These are phyloP conservation scores for Alternaria sp. DNA, from an alignment of 2,329 filamentous ascomycete genomes.

Conservation along the genomic window DNA sequence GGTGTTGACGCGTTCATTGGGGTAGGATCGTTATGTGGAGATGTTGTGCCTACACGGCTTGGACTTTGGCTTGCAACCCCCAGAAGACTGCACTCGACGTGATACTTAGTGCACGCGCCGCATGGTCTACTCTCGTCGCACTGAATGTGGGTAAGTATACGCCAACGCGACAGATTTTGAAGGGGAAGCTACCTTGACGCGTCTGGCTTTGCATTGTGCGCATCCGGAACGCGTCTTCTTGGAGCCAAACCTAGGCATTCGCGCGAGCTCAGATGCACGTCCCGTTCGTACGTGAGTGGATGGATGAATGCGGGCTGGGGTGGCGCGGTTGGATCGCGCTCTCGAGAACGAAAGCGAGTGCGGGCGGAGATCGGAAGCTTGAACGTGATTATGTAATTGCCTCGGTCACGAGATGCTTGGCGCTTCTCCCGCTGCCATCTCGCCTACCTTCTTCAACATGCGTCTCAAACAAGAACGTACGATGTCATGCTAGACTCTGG, in stretches of 20 bases:
- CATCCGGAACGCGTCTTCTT: conserved; percentile 30
- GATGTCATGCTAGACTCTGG: background rate
- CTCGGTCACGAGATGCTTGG: background rate
- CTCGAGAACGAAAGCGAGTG: conserved; percentile 5
- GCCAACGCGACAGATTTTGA: background rate
- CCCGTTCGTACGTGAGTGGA: background rate
- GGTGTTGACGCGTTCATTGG: background rate
- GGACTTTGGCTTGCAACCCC: background rate
- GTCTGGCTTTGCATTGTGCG: conserved; percentile 33
- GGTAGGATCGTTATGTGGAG: conserved; percentile 1
- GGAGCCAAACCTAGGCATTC: conserved; percentile 11
- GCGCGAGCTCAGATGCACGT: background rate
- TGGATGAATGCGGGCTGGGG: background rate
- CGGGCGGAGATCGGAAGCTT: background rate
- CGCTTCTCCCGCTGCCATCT: background rate
- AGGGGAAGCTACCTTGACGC: conserved; percentile 30
- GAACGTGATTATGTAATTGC: background rate
- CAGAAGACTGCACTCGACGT: conserved; percentile 39
- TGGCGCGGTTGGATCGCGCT: background rate
- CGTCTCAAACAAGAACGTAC: background rate
- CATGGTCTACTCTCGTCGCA: conserved; percentile 41
- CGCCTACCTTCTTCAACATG: background rate
- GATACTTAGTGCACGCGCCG: conserved; percentile 34
- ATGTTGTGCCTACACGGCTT: background rate
- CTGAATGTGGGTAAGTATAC: conserved; percentile 18